phyloP scores from a whole-genome alignment of 2,329 filamentous ascomycete species.

The Chaetoscypha palmicola region DNA sequence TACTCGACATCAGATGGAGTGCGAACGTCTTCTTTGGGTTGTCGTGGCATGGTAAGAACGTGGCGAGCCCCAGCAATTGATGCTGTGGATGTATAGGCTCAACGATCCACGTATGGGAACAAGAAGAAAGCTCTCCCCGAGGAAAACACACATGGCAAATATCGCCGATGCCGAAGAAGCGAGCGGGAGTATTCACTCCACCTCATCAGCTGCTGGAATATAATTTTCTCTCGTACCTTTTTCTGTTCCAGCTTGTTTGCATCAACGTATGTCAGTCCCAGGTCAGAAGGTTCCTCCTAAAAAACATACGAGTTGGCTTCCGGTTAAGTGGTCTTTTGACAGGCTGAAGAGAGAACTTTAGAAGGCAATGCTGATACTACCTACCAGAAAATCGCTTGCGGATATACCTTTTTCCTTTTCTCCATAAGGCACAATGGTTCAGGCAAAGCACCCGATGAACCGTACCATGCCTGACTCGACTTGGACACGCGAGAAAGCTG shows the following conservation, averaged over 20 bases:
- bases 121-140: background rate
- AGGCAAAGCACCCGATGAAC: slow-evolving; percentile 8
- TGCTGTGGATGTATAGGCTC: background rate
- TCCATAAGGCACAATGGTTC: background rate
- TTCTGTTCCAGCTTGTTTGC: background rate
- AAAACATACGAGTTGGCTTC: background rate
- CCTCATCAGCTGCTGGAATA: slow-evolving; percentile 1
- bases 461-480: background rate
- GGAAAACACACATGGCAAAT: background rate
- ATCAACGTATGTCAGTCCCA: background rate
- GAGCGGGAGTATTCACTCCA: background rate
- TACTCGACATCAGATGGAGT: background rate
- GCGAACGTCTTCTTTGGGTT: background rate
- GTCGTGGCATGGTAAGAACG: slow-evolving; percentile 2
- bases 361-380: too few species aligned
- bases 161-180: background rate
- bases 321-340: background rate
- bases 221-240: background rate
- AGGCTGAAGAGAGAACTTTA: slow-evolving; percentile 6
- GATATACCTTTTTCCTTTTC: slow-evolving; percentile 4
- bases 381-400: background rate
- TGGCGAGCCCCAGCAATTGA: background rate
- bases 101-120: background rate
- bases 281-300: background rate
- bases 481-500: background rate